Conservation (phyloP, 192 early-diverging fungal genomes). For the Radiomyces spectabilis region DNA sequence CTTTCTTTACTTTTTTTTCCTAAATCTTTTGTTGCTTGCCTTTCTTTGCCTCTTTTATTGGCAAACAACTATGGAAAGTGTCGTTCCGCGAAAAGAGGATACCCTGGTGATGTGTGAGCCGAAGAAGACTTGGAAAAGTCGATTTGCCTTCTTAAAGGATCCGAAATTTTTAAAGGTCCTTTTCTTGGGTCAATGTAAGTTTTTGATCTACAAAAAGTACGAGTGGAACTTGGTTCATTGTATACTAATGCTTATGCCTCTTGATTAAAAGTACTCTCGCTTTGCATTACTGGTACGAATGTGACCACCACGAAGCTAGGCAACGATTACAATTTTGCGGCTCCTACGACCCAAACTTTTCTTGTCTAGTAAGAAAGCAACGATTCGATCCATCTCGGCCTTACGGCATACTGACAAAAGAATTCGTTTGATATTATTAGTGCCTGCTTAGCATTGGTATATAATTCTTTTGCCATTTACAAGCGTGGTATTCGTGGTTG, state of each 20-base stretch:
- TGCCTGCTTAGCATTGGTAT: constrained; percentile 55
- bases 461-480: constrained; percentile 39
- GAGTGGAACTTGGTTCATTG: neutral
- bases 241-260: neutral
- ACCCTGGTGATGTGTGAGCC: neutral
- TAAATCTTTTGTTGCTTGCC: neutral
- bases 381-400: constrained; percentile 7
- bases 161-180: constrained; percentile 22
- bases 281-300: constrained; percentile 71
- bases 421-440: neutral
- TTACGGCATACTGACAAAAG: constrained; percentile 20
- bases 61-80: too few species aligned
- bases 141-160: constrained; percentile 19
- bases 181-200: constrained; percentile 27
- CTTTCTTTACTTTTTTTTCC: neutral
- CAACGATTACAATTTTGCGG: constrained; percentile 36
- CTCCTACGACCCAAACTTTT: constrained; percentile 68
- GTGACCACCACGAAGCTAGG: constrained; percentile 59
- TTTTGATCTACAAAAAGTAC: neutral
- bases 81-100: too few species aligned
- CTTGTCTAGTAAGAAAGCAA: constrained; percentile 45
- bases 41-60: too few species aligned
- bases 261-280: constrained; percentile 41
- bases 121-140: constrained; percentile 8
- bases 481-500: constrained; percentile 42